Base-by-base conservation (phyloP, 106 monocot species). In the Dendrobium huoshanense region DNA sequence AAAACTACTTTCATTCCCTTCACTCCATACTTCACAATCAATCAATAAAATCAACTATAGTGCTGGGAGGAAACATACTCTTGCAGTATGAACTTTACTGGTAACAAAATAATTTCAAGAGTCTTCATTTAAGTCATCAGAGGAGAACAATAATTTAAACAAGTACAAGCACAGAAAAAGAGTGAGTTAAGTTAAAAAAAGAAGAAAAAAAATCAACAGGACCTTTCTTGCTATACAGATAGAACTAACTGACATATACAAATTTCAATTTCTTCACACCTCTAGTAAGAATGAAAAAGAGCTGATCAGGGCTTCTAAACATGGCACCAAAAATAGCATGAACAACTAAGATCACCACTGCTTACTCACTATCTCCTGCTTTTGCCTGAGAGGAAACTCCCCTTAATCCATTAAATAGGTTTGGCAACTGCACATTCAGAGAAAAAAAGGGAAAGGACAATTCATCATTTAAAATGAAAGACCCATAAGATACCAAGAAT, bases 361-460 rank as follows among this genome's bases (percentile, higher is more conserved):
- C 44, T 44, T 41, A 75, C 76, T 24, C 25, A 27, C 49, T 19
- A 27, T 48, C 76, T 27, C 49, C 49, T 25, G 49, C 18, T 27
- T 76, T 76, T 13, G 27, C 29, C 49, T 76, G 76, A 74, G 74
- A n/a, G 43, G 41, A 48, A 76, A 47, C 76, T 76, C 49, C 47
- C 48, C 49, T 49, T 49, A 76, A 76, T 41, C 76, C 76, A 51
- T 47, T 76, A 24, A 76, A 76, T 17, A 76, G 49, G 76, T 49
- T 76, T 49, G 76, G 76, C 45, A 76, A 49, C 74, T 74, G 74
- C 74, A 43, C 7, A 44, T 74, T 20, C 74, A 74, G 44, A 74
- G 3, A 73, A 11, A 31, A 31, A 5, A 33, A 72, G 15, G 13
- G 72, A 37, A 37, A 72, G 16, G 37, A 16, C 16, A 16, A 40